These are phyloP conservation scores for Somion occarium DNA, from an alignment of 1,284 basidiomycete genomes.

Conservation along the genomic window DNA sequence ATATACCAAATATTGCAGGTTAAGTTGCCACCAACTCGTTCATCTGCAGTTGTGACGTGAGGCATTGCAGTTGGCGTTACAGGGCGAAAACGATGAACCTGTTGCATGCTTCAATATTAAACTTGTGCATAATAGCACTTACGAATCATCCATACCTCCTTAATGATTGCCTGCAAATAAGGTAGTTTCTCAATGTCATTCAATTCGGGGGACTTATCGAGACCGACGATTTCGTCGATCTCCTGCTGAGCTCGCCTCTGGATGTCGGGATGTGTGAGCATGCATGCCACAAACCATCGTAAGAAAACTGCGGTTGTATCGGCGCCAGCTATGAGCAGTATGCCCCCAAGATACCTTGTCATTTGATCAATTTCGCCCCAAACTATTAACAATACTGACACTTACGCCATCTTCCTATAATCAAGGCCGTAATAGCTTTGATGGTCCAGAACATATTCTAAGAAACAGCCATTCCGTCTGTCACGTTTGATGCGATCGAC, in stretches of 20 bases:
- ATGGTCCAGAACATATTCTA: constrained; percentile 12
- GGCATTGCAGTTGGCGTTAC: constrained; percentile 15
- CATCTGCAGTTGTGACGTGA: constrained; percentile 7
- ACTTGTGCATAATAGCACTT: background rate
- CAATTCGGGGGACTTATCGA: constrained; percentile 25
- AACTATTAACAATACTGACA: background rate
- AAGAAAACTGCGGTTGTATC: constrained; percentile 25
- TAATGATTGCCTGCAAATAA: constrained; percentile 30
- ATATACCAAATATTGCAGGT: background rate
- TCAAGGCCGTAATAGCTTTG: background rate
- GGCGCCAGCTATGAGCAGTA: constrained; percentile 19
- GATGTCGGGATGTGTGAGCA: constrained; percentile 25
- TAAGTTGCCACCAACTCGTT: background rate
- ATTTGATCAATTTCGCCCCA: background rate
- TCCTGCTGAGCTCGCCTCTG: constrained; percentile 29
- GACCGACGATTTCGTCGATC: constrained; percentile 32
- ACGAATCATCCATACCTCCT: constrained; percentile 24
- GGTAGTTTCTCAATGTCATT: constrained; percentile 28
- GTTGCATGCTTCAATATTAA: too few species aligned
- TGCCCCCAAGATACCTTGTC: constrained; percentile 2
- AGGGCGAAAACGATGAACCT: constrained; percentile 14
- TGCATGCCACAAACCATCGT: constrained; percentile 23
- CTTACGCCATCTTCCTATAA: constrained; percentile 1
- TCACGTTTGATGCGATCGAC: constrained; percentile 14
- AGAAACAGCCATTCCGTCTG: constrained; percentile 17